These are phyloP conservation scores for Pseudogymnoascus sp. DNA, from an alignment of 2,329 filamentous ascomycete genomes.

Conservation along the genomic window DNA sequence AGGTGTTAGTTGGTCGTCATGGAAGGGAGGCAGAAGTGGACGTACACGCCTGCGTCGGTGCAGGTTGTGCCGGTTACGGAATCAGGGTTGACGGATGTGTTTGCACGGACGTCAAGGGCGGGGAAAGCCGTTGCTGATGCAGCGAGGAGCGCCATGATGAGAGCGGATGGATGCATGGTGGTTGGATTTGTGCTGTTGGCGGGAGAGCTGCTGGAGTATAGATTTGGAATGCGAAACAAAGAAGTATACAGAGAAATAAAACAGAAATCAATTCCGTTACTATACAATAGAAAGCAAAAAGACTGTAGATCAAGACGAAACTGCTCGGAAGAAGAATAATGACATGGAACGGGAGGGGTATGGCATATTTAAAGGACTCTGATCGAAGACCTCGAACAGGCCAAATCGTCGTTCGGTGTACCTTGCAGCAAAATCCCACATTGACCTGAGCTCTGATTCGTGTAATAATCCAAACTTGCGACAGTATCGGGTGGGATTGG, in stretches of 20 bases:
- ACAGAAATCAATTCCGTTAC: conserved; percentile 2
- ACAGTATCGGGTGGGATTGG: background rate
- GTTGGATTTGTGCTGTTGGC: conserved; percentile 16
- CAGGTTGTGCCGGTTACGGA: conserved; percentile 30
- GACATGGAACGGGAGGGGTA: background rate
- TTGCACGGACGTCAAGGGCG: conserved; percentile 14
- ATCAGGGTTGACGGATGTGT: conserved; percentile 22
- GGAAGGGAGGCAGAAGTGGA: background rate
- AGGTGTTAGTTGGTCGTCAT: background rate
- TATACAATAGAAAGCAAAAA: background rate
- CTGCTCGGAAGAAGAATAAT: background rate
- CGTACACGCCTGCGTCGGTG: conserved; percentile 25
- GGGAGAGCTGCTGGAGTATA: conserved; percentile 21
- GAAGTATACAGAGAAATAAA: conserved; percentile 4
- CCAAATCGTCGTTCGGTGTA: background rate
- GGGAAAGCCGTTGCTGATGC: conserved; percentile 10
- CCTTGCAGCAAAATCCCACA: background rate
- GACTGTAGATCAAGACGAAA: background rate
- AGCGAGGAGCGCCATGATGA: conserved; percentile 14
- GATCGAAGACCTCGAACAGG: background rate
- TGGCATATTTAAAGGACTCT: background rate
- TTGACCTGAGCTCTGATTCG: background rate
- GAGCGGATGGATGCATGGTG: conserved; percentile 17
- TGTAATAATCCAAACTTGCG: conserved; percentile 8
- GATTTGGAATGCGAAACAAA: background rate